Evolutionary conservation across 805 yeast species (phyloP).

Genomic region (Gaillardinia entomophila): DNA sequence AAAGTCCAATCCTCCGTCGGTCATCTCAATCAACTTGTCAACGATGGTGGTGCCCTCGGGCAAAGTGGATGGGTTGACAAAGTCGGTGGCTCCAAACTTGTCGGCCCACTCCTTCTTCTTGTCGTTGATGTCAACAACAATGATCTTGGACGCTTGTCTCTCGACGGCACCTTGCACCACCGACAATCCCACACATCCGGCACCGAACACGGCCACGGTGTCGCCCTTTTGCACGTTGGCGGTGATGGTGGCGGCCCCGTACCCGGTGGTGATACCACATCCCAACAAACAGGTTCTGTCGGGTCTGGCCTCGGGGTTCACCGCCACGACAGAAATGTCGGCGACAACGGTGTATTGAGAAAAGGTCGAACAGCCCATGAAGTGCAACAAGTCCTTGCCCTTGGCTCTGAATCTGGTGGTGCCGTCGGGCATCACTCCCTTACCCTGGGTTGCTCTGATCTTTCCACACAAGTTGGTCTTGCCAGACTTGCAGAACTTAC

Average conservation of each 20-base stretch:
- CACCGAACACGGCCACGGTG: constrained; percentile 94
- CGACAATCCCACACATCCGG: constrained; percentile 95
- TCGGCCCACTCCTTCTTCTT: constrained; percentile 79
- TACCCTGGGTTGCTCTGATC: constrained; percentile 96
- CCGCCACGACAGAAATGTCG: constrained; percentile 92
- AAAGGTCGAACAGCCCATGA: constrained; percentile 98
- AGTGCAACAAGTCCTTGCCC: constrained; percentile 83
- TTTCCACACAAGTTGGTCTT: constrained; percentile 96
- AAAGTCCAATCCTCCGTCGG: constrained; percentile 95
- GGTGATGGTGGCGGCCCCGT: constrained; percentile 94
- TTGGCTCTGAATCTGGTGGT: constrained; percentile 83
- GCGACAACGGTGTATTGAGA: constrained; percentile 97
- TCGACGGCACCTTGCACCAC: constrained; percentile 92
- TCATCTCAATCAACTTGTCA: constrained; percentile 75
- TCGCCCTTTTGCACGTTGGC: constrained; percentile 90
- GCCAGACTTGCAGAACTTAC: constrained; percentile 91
- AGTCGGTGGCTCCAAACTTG: constrained; percentile 93
- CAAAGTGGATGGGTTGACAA: constrained; percentile 77
- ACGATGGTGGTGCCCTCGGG: constrained; percentile 73
- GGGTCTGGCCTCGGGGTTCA: constrained; percentile 75
- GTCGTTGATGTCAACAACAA: constrained; percentile 84
- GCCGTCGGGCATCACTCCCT: constrained; percentile 98
- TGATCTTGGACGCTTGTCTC: constrained; percentile 74
- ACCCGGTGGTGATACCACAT: constrained; percentile 98
- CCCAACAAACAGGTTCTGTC: constrained; percentile 91